Conservation (phyloP, 2,329 filamentous ascomycete genomes). For the Monilinia laxa region DNA sequence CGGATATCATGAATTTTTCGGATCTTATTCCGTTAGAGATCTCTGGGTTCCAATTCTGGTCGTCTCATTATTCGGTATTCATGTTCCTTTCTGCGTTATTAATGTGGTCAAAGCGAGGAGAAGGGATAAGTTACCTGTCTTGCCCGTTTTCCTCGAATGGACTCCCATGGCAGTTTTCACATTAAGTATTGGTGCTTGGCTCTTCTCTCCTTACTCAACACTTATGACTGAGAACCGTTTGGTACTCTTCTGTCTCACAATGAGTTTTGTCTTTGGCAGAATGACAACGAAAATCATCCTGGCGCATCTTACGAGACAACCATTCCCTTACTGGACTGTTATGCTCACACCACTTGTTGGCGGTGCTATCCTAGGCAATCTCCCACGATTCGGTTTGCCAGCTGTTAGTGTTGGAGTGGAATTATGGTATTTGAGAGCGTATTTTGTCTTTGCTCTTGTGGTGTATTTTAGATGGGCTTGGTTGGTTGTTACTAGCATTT, state of each 20-base stretch:
- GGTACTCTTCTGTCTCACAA: slow-evolving; percentile 85
- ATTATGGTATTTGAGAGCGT: slow-evolving; percentile 77
- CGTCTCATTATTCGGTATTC: slow-evolving; percentile 63
- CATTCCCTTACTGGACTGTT: slow-evolving; percentile 95
- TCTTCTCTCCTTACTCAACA: slow-evolving; percentile 84
- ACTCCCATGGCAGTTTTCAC: slow-evolving; percentile 84
- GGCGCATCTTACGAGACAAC: slow-evolving; percentile 87
- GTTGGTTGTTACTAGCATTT: slow-evolving; percentile 87
- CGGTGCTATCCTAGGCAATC: slow-evolving; percentile 78
- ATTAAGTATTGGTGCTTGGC: slow-evolving; percentile 72
- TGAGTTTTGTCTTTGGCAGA: slow-evolving; percentile 95
- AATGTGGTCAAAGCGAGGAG: slow-evolving; percentile 80
- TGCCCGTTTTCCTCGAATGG: slow-evolving; percentile 91
- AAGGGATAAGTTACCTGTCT: slow-evolving; percentile 68
- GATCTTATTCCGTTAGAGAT: slow-evolving; percentile 75
- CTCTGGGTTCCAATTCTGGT: slow-evolving; percentile 78
- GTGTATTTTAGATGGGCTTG: slow-evolving; percentile 93
- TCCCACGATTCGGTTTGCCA: slow-evolving; percentile 73
- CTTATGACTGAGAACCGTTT: slow-evolving; percentile 83
- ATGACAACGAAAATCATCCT: slow-evolving; percentile 99
- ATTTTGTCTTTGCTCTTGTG: slow-evolving; percentile 78
- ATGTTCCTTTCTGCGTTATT: slow-evolving; percentile 84
- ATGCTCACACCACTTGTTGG: slow-evolving; percentile 84
- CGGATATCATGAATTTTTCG: slow-evolving; percentile 59
- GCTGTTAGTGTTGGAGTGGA: slow-evolving; percentile 66